Evolutionary conservation across 305 asterid species (phyloP).

Genomic region (Fraxinus baroniana): DNA sequence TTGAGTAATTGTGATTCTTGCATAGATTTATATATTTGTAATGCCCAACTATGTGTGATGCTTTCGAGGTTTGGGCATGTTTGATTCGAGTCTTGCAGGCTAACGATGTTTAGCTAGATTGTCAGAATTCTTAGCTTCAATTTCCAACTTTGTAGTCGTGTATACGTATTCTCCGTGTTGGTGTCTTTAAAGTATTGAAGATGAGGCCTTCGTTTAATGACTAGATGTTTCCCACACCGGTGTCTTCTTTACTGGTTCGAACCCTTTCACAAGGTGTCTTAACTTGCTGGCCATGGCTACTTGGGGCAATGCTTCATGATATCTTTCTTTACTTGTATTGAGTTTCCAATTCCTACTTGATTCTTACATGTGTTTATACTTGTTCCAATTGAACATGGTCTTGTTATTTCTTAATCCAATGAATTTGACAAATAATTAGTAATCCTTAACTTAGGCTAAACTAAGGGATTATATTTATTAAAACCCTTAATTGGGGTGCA

Average conservation of each 20-base stretch:
- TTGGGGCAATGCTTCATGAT: background rate
- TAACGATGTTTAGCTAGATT: background rate
- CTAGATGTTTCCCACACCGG: background rate
- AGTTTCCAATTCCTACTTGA: background rate
- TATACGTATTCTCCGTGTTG: background rate
- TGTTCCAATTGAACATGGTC: background rate
- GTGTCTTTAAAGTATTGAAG: background rate
- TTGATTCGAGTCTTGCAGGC: background rate
- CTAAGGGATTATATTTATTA: too few species aligned
- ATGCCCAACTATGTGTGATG: background rate
- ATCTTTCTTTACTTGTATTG: background rate
- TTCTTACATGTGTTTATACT: background rate
- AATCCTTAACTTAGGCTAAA: background rate
- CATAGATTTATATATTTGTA: too few species aligned
- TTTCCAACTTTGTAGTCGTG: background rate
- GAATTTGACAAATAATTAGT: background rate
- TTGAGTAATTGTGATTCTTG: too few species aligned
- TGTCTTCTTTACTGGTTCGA: background rate
- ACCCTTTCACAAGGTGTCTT: background rate
- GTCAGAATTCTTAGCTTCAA: background rate
- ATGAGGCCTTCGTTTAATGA: background rate
- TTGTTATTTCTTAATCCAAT: background rate
- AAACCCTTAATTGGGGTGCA: too few species aligned
- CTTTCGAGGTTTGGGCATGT: background rate
- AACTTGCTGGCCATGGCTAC: background rate